Conservation (phyloP, 139 green algal genomes). For the Chlorella sorokiniana region DNA sequence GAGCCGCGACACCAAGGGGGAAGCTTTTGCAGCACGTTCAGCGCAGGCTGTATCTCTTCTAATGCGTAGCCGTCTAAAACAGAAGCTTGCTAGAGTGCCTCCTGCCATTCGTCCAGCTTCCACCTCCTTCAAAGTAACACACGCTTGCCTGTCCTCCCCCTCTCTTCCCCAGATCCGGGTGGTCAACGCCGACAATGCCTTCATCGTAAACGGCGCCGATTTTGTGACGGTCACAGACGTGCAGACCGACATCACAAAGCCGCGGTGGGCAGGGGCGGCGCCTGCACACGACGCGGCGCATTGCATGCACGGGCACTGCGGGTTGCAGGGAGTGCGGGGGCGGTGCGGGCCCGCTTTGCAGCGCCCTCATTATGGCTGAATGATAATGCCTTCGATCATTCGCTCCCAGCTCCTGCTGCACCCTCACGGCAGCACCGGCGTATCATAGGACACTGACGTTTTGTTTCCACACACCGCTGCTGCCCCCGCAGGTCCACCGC, state of each 20-base stretch:
- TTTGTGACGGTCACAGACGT: constrained; percentile 22
- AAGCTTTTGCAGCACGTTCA: background rate
- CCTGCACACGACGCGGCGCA: background rate
- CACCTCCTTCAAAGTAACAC: background rate
- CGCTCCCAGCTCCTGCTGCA: too few species aligned
- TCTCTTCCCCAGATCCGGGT: background rate
- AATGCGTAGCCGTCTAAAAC: too few species aligned
- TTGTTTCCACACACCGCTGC: background rate
- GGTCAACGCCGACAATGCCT: constrained; percentile 10
- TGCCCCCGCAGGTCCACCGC: background rate
- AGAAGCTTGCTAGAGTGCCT: too few species aligned
- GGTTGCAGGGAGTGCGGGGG: too few species aligned
- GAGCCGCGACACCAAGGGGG: background rate
- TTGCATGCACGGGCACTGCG: too few species aligned
- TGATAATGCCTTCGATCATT: too few species aligned
- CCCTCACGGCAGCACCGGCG: too few species aligned
- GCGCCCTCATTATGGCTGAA: too few species aligned
- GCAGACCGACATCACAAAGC: constrained; percentile 1
- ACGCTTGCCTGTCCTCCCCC: background rate
- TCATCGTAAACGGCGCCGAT: constrained; percentile 9
- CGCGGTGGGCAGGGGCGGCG: background rate
- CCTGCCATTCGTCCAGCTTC: too few species aligned
- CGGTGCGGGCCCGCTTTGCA: too few species aligned
- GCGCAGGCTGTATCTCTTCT: background rate
- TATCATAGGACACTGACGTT: too few species aligned